phyloP scores from a whole-genome alignment of 2,329 filamentous ascomycete species.

The Macrophomina tecta region DNA sequence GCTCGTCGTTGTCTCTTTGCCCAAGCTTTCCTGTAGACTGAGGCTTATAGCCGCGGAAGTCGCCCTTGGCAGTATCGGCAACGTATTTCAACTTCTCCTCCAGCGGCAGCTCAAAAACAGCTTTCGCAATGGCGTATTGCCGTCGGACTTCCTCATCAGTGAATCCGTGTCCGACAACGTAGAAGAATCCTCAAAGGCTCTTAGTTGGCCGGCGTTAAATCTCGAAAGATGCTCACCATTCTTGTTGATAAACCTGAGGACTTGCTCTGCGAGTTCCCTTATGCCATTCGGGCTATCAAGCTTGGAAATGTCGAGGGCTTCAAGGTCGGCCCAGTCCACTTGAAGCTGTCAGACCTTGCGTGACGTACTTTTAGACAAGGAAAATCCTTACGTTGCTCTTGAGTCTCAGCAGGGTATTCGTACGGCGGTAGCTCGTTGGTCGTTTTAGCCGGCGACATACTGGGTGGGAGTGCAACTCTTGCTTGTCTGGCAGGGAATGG shows the following conservation, averaged over 20 bases:
- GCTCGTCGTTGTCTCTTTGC: conserved; percentile 38
- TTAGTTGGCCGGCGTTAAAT: conserved; percentile 30
- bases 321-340: conserved; percentile 40
- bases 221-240: conserved; percentile 12
- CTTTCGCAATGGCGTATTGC: conserved; percentile 42
- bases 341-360: background rate
- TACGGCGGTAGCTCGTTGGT: background rate
- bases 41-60: conserved; percentile 20
- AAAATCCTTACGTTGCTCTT: background rate
- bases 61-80: conserved; percentile 13
- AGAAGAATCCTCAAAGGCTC: conserved; percentile 39
- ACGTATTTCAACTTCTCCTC: conserved; percentile 34
- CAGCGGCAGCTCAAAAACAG: conserved; percentile 40
- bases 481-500: background rate
- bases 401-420: conserved; percentile 13
- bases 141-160: conserved; percentile 39
- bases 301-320: conserved; percentile 50
- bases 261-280: conserved; percentile 58
- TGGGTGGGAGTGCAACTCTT: background rate
- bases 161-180: conserved; percentile 39
- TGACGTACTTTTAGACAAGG: too few relatives aligned
- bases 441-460: conserved; percentile 4
- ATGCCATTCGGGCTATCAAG: conserved; percentile 63
- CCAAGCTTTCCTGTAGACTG: conserved; percentile 12
- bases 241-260: conserved; percentile 48